Base-by-base conservation (phyloP, 257 asterid species). In the Striga asiatica region DNA sequence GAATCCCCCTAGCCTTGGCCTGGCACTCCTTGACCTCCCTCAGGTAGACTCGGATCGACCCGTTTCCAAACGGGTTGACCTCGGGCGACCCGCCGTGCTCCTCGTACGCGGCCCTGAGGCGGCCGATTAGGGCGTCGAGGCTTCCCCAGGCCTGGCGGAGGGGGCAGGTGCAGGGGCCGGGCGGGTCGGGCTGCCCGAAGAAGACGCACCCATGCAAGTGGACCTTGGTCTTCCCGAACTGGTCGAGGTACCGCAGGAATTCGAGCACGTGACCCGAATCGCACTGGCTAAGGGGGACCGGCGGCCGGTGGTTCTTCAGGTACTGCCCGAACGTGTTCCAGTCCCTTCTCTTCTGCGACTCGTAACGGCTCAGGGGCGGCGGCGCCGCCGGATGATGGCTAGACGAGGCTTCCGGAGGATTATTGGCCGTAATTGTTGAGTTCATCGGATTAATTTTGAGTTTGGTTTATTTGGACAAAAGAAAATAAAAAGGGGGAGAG, bases 131-230 rank as follows among this genome's bases (percentile, higher is more conserved):
- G 0, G 81, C 81, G 8, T 75, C 81, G 8, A 75, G 69, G 70
- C 81, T 75, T 35, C 81, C 81, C 81, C 81, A 75, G 6, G 81
- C 81, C 70, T 75, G 81, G 60, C 61, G 51, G 5, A 75, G 13
- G 7, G 81, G 81, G 68, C 81, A 75, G 62, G 75, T 53, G 62
- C 81, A 75, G 5, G 72, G 81, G 1, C 52, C 75, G 2, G 77
- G 81, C 0, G 81, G 81, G 43, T 75, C 77, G 9, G 81, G 81
- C 68, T 71, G 75, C 68, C 81, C 81, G 60, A 75, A 75, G 22
- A 71, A 75, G 24, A 49, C 68, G 52, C 81, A 75, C 8, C 75
- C 77, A 58, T 71, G 81, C 56, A 65, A 17, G 59, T 75, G 81
- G 24, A 75, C 81, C 67, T 75, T 75, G 5, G 81, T 76, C 19